These are phyloP conservation scores for Wickerhamomyces canadensis DNA, from an alignment of 805 yeast species.

Conservation along the genomic window DNA sequence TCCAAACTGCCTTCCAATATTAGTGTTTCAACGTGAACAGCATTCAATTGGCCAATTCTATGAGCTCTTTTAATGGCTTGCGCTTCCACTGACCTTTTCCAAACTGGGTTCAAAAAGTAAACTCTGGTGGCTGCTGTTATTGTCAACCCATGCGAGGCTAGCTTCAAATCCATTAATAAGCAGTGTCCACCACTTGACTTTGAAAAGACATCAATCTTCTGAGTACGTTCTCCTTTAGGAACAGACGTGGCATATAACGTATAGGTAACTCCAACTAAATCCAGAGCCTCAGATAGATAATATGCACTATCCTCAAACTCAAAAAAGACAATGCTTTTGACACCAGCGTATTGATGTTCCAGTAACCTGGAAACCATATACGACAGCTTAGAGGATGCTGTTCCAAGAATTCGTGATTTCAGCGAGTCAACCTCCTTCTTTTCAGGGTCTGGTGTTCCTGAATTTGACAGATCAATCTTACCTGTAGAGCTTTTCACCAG, in stretches of 20 bases:
- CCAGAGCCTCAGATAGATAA: slow-evolving; percentile 59
- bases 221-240: slow-evolving; percentile 42
- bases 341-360: slow-evolving; percentile 41
- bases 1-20: slow-evolving; percentile 59
- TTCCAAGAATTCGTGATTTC: slow-evolving; percentile 42
- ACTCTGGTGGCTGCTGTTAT: slow-evolving; percentile 64
- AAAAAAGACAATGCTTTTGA: slow-evolving; percentile 59
- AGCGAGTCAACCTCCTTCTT: background rate
- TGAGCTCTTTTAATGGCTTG: slow-evolving; percentile 77
- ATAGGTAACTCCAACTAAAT: slow-evolving; percentile 54
- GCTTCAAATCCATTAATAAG: slow-evolving; percentile 58
- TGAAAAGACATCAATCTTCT: slow-evolving; percentile 47
- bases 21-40: slow-evolving; percentile 64
- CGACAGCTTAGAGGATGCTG: slow-evolving; percentile 59
- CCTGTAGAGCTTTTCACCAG: slow-evolving; percentile 7
- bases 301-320: slow-evolving; percentile 71
- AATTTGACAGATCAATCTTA: slow-evolving; percentile 4
- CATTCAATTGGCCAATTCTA: slow-evolving; percentile 63
- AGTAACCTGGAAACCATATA: slow-evolving; percentile 50
- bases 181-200: slow-evolving; percentile 41
- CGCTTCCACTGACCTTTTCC: slow-evolving; percentile 66
- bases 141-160: slow-evolving; percentile 68
- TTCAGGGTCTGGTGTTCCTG: slow-evolving; percentile 9
- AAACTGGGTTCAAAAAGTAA: slow-evolving; percentile 66
- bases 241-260: slow-evolving; percentile 61